Evolutionary conservation across 345 rosid species (phyloP), one percentile per base, ranked within the genome.

Genomic region (Eucalyptus albens): DNA sequence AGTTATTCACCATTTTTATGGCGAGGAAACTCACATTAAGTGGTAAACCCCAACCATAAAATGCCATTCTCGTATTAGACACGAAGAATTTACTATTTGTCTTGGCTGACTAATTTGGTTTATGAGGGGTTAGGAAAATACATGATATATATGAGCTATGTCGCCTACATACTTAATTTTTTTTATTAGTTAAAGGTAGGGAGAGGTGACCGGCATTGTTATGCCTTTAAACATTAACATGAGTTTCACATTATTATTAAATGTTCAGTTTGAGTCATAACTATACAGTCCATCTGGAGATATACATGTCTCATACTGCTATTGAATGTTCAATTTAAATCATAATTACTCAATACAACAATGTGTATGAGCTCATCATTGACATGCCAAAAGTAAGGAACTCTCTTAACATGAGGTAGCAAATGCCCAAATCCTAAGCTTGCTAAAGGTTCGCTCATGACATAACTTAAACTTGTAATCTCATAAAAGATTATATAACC

Each of bases 231-330:
- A 72, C 27, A 77, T 37, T 72, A 37, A 77, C 47, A 37, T 37
- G 24, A 77, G 15, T 21, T 5, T 42, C 26, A 40, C 47, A 3
- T 44, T 7, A 1, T 77, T 37, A 37, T 12, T 21, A 6, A 40
- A 37, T 40, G 6, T 72, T 33, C 2, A 6, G 6, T 72, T 72
- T 11, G 13, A 77, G 26, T 37, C 9, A 40, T 40, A 40, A 6
- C 27, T 40, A 40, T 9, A 17, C 1, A 40, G 2, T 11, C 9
- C 15, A 77, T 77, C 10, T 7, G 1, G 2, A 69, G 2, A 11
- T 6, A 27, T 11, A 21, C 5, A 7, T 0, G 27, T 21, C 47
- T 11, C 27, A 37, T 1, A 37, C 0, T 6, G 2, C 7, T 21
- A 22, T 21, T 37, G 47, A 40, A 37, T 77, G 27, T 27, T 27